A percentile compares a stretch with the other conserved stretches of the same genome.
Conservation (phyloP, 2,329 filamentous ascomycete species). For the Periconia sp. region DNA sequence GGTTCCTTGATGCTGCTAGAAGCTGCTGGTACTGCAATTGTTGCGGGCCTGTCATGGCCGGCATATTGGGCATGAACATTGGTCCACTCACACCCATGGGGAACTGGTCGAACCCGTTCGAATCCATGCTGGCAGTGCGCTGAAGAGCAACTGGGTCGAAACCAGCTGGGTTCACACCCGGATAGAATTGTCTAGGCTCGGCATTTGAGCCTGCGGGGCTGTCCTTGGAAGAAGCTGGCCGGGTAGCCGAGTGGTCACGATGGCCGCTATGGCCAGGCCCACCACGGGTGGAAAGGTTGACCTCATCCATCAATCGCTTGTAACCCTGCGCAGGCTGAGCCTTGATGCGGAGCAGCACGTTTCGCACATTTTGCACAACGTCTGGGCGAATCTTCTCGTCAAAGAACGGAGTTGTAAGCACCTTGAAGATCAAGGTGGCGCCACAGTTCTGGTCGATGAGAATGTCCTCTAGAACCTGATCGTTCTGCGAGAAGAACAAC, state of each 20-base stretch:
- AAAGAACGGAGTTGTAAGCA: constrained; percentile 95
- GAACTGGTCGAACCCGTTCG: constrained; percentile 55
- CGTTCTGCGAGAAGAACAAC: constrained; percentile 88
- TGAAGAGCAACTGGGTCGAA: constrained; percentile 53
- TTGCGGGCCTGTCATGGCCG: constrained; percentile 52
- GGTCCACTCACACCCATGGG: constrained; percentile 39
- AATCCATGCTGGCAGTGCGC: constrained; percentile 57
- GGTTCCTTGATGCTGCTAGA: constrained; percentile 52
- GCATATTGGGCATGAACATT: constrained; percentile 47
- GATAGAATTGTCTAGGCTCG: constrained; percentile 45
- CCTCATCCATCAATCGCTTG: constrained; percentile 98
- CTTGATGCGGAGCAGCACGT: constrained; percentile 86
- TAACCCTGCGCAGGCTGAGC: constrained; percentile 94
- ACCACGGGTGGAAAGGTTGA: constrained; percentile 74
- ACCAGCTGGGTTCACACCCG: constrained; percentile 40
- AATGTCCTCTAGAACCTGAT: constrained; percentile 87
- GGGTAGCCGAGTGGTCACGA: constrained; percentile 44
- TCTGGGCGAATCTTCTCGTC: constrained; percentile 88
- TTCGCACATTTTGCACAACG: constrained; percentile 90
- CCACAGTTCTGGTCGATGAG: constrained; percentile 90
- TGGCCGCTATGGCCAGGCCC: constrained; percentile 41
- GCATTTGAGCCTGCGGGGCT: constrained; percentile 35
- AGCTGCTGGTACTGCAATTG: constrained; percentile 65
- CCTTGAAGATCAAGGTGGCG: constrained; percentile 97
- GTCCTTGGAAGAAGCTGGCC: constrained; percentile 45